Conservation (phyloP, 179 eudicot species). For the Vitellaria paradoxa region DNA sequence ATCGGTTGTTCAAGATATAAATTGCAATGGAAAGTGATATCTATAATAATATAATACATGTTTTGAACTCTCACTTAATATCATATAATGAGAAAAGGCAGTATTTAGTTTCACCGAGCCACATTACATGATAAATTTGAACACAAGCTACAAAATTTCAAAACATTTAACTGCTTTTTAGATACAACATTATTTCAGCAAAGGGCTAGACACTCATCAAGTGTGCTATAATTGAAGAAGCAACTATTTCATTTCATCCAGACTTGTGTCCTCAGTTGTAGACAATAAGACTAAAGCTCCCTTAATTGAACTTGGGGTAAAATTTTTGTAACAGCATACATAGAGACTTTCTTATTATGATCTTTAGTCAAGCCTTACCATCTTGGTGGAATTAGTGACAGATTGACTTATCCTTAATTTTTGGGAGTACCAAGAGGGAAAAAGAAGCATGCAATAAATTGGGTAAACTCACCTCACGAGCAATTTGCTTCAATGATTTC, state of each 20-base stretch:
- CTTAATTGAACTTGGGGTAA: neutral
- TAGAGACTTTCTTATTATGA: neutral
- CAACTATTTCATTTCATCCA: neutral
- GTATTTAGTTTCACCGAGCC: neutral
- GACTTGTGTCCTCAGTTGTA: neutral
- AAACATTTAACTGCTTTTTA: neutral
- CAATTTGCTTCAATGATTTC: constrained; percentile 73
- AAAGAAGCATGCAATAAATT: neutral
- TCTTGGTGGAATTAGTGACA: neutral
- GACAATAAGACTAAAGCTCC: neutral
- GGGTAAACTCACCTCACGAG: constrained; percentile 59
- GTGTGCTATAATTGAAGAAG: neutral
- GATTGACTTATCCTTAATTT: neutral
- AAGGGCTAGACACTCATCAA: neutral
- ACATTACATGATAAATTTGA: neutral
- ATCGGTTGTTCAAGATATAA: neutral
- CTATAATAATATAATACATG: neutral
- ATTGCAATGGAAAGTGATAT: neutral
- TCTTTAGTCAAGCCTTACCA: neutral
- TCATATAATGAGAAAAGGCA: neutral
- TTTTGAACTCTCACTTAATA: neutral
- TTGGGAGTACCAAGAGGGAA: neutral
- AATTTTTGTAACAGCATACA: neutral
- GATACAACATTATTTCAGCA: neutral
- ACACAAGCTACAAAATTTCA: neutral